Conservation (phyloP, 306 rosid genomes). For the Castanospermum australe region DNA sequence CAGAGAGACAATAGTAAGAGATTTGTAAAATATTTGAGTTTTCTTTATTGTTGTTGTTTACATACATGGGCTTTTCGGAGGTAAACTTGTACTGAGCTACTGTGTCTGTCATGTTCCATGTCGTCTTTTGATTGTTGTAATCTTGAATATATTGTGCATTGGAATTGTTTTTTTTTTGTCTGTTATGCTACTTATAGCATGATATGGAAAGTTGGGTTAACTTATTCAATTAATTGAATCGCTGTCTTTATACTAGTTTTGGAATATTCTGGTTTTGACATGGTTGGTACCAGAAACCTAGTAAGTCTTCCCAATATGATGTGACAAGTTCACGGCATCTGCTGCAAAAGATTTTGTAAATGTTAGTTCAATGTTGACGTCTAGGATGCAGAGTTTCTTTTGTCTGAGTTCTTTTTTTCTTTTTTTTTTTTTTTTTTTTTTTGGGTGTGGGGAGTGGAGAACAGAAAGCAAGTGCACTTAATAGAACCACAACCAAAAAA, state of each 20-base stretch:
- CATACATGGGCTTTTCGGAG: not conserved
- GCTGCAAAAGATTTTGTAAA: not conserved
- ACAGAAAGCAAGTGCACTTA: not conserved
- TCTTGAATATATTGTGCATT: conserved; percentile 16
- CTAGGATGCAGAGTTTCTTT: not conserved
- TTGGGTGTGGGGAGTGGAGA: not conserved
- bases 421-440: not conserved
- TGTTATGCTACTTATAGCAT: not conserved
- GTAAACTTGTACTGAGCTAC: not conserved
- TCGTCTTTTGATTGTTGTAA: not conserved
- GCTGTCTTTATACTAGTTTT: not conserved
- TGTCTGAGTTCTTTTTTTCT: not conserved
- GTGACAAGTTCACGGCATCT: not conserved
- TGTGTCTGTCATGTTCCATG: not conserved
- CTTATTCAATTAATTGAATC: not conserved
- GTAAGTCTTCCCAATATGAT: not conserved
- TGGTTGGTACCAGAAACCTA: not conserved
- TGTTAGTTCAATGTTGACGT: conserved; percentile 9
- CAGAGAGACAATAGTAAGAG: not conserved
- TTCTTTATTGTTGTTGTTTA: not conserved
- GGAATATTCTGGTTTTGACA: not conserved
- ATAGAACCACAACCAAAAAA: not conserved
- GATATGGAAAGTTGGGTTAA: conserved; percentile 10
- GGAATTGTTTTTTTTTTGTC: not conserved
- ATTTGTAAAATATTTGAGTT: not conserved